phyloP scores from a whole-genome alignment of 768 basidiomycete genomes.

The Agaricus sinodeliciosus region DNA sequence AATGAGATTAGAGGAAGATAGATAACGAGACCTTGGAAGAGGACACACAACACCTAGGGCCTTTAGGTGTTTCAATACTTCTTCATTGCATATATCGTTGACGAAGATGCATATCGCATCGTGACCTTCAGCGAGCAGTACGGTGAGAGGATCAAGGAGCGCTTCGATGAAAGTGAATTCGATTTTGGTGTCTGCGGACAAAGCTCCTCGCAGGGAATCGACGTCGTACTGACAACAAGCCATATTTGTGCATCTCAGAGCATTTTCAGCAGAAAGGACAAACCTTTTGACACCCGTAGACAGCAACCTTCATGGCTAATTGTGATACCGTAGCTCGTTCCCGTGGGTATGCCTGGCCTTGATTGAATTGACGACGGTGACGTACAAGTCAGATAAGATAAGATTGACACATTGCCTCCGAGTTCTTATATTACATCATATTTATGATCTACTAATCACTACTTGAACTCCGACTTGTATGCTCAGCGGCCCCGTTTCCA shows the following conservation, averaged over 20 bases:
- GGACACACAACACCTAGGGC: slow-evolving; percentile 28
- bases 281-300: slow-evolving; percentile 31
- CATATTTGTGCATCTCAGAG: background rate
- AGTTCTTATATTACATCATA: background rate
- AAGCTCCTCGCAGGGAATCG: slow-evolving; percentile 24
- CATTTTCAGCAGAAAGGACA: background rate
- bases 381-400: background rate
- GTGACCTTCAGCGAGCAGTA: slow-evolving; percentile 27
- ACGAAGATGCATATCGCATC: slow-evolving; percentile 37
- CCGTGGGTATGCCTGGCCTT: too few species aligned
- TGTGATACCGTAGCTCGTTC: too few species aligned
- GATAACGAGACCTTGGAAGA: background rate
- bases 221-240: slow-evolving; percentile 26
- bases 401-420: background rate
- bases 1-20: background rate
- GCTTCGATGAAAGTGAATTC: slow-evolving; percentile 32
- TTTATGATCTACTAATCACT: background rate
- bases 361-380: too few species aligned
- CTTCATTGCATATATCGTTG: slow-evolving; percentile 33
- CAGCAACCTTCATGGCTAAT: slow-evolving; percentile 29
- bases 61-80: slow-evolving; percentile 25
- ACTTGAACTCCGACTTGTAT: too few species aligned
- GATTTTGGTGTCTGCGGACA: slow-evolving; percentile 20
- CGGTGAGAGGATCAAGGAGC: slow-evolving; percentile 29
- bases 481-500: too few species aligned